phyloP scores from a whole-genome alignment of 352 stramenopile species.

The Globisporangium cystogenes region DNA sequence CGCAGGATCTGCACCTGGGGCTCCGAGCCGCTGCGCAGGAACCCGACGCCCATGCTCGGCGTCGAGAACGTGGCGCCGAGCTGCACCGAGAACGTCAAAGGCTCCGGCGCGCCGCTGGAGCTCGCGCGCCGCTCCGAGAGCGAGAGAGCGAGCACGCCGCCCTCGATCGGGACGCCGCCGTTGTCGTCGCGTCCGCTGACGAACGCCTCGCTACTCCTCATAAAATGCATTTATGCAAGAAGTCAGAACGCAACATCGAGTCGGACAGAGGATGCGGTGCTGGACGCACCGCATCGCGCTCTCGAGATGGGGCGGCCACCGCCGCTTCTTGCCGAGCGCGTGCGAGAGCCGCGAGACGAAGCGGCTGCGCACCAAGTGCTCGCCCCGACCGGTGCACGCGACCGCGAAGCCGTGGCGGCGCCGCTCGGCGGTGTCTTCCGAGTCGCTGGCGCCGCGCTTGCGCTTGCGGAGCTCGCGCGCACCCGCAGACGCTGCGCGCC shows the following conservation, averaged over 20 bases:
- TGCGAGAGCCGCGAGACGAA: conserved; percentile 28
- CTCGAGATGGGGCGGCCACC: conserved; percentile 14
- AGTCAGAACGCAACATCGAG: too few species aligned
- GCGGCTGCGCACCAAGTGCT: conserved; percentile 56
- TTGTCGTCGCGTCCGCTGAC: conserved; percentile 23
- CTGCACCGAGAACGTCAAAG: conserved; percentile 16
- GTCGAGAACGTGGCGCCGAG: conserved; percentile 59
- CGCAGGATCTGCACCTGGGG: conserved; percentile 49
- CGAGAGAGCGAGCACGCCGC: conserved; percentile 40
- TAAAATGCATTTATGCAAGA: not conserved
- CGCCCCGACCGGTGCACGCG: conserved; percentile 54
- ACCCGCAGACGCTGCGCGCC: not conserved
- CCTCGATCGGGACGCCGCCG: conserved; percentile 36
- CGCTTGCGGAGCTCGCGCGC: conserved; percentile 9
- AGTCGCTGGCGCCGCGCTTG: not conserved
- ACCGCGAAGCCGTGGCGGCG: conserved; percentile 36
- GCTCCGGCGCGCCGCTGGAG: too few species aligned
- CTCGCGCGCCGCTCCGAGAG: not conserved
- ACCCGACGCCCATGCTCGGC: conserved; percentile 60
- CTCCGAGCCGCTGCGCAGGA: conserved; percentile 20
- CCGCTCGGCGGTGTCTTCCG: not conserved
- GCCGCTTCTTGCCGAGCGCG: conserved; percentile 17
- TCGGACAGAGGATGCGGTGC: too few species aligned
- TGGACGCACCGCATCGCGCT: conserved; percentile 14
- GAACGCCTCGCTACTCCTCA: conserved; percentile 21